A percentile compares a stretch with the other conserved stretches of the same genome.
Evolutionary conservation across 768 basidiomycete genomes (phyloP).

Genomic region (Nevesoporus exiguus): DNA sequence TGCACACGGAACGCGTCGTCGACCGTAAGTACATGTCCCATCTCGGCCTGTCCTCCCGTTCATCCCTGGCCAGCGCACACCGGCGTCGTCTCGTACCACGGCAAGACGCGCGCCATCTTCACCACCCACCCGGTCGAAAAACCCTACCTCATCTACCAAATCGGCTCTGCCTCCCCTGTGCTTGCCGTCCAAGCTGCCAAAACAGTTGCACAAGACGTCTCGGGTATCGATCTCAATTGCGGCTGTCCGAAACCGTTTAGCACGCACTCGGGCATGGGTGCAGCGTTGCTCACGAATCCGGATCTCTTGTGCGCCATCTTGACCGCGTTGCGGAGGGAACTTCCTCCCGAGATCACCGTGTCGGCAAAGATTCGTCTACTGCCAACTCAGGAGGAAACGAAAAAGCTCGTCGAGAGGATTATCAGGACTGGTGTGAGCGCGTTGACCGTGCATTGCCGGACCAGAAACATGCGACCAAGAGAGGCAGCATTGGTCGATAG

Average conservation of each 20-base stretch:
- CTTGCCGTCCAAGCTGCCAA: slow-evolving; percentile 91
- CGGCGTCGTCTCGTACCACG: slow-evolving; percentile 85
- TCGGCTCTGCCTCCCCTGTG: slow-evolving; percentile 86
- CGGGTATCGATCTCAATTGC: slow-evolving; percentile 95
- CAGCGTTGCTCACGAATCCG: slow-evolving; percentile 88
- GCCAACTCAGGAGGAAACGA: slow-evolving; percentile 81
- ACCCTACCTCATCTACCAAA: slow-evolving; percentile 91
- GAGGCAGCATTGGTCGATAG: slow-evolving; percentile 78
- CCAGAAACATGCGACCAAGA: slow-evolving; percentile 81
- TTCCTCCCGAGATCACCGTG: slow-evolving; percentile 80
- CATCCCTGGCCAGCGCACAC: slow-evolving; percentile 56
- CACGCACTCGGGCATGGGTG: slow-evolving; percentile 93
- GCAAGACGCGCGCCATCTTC: slow-evolving; percentile 82
- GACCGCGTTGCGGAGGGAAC: slow-evolving; percentile 63
- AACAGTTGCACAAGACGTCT: slow-evolving; percentile 81
- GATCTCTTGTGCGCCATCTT: slow-evolving; percentile 90
- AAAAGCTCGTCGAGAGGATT: slow-evolving; percentile 86
- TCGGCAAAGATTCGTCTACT: slow-evolving; percentile 92
- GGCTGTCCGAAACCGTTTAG: slow-evolving; percentile 98
- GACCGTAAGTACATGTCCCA: slow-evolving; percentile 64
- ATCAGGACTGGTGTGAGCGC: slow-evolving; percentile 83
- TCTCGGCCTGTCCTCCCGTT: not conserved
- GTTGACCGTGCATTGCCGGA: slow-evolving; percentile 94
- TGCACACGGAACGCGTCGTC: slow-evolving; percentile 78
- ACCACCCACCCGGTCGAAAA: slow-evolving; percentile 93